Evolutionary conservation across 2,329 filamentous ascomycete species (phyloP).

Genomic region (Ceratocystis albifundus): DNA sequence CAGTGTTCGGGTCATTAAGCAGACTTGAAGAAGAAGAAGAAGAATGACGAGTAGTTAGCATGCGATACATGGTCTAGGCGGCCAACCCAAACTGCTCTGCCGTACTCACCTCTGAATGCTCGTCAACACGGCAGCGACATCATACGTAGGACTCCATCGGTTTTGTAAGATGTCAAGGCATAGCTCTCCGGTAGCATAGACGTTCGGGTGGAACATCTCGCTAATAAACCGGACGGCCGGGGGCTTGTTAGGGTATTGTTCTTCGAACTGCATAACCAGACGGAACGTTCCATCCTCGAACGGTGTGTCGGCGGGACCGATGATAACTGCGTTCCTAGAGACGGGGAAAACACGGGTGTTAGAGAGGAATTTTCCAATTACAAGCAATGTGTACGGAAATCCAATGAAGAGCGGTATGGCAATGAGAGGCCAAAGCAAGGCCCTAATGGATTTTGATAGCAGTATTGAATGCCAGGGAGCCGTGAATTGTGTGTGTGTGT

Average conservation of each 20-base stretch:
- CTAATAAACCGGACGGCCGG: slow-evolving; percentile 97
- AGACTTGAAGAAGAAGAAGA: slow-evolving; percentile 44
- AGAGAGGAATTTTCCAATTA: slow-evolving; percentile 8
- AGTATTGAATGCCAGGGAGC: not conserved
- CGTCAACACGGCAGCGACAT: slow-evolving; percentile 91
- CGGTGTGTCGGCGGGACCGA: slow-evolving; percentile 89
- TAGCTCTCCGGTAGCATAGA: slow-evolving; percentile 91
- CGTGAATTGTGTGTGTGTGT: not conserved
- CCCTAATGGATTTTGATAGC: not conserved
- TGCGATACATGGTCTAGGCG: not conserved
- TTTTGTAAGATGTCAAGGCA: slow-evolving; percentile 97
- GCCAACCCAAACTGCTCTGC: not conserved
- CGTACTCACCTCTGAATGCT: slow-evolving; percentile 80
- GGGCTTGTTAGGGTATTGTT: slow-evolving; percentile 97
- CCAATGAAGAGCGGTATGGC: not conserved
- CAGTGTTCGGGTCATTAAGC: slow-evolving; percentile 97
- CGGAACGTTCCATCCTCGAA: slow-evolving; percentile 98
- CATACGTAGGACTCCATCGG: slow-evolving; percentile 96
- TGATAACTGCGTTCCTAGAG: slow-evolving; percentile 91
- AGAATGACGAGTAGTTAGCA: slow-evolving; percentile 28
- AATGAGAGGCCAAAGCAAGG: not conserved
- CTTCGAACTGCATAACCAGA: slow-evolving; percentile 97
- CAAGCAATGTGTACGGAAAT: not conserved
- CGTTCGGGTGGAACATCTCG: slow-evolving; percentile 98
- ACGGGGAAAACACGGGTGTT: slow-evolving; percentile 10